A percentile compares a stretch with the other conserved stretches of the same genome.
These are phyloP conservation scores for Hypoxylon sp. DNA, from an alignment of 2,329 filamentous ascomycete species.

Conservation along the genomic window DNA sequence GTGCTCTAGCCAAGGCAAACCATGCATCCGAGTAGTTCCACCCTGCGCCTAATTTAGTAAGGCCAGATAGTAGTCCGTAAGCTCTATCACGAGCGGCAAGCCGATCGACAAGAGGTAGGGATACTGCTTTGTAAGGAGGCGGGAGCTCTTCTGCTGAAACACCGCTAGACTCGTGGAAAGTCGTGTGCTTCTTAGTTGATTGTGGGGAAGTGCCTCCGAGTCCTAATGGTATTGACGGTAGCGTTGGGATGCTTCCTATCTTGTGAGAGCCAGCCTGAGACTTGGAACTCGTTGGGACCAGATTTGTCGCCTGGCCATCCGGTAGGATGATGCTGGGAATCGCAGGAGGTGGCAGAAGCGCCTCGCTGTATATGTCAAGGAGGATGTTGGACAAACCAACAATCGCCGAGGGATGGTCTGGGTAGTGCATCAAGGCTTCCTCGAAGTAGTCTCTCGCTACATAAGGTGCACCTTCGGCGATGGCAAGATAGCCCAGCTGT, in stretches of 20 bases:
- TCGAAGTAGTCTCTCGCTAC: slow-evolving; percentile 84
- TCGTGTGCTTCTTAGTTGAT: slow-evolving; percentile 31
- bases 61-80: slow-evolving; percentile 81
- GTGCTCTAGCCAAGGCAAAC: slow-evolving; percentile 87
- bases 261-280: slow-evolving; percentile 17
- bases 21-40: slow-evolving; percentile 97
- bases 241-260: slow-evolving; percentile 33
- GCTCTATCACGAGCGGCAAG: slow-evolving; percentile 92
- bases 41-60: slow-evolving; percentile 86
- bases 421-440: slow-evolving; percentile 80
- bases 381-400: slow-evolving; percentile 87
- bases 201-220: slow-evolving; percentile 52
- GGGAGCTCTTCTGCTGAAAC: slow-evolving; percentile 59
- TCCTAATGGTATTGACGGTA: slow-evolving; percentile 64
- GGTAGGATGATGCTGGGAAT: slow-evolving; percentile 60
- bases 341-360: slow-evolving; percentile 70
- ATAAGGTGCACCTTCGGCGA: slow-evolving; percentile 73
- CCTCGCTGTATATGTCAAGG: slow-evolving; percentile 83
- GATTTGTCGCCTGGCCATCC: slow-evolving; percentile 48
- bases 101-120: slow-evolving; percentile 80
- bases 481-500: slow-evolving; percentile 76
- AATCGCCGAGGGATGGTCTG: slow-evolving; percentile 83
- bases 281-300: slow-evolving; percentile 23
- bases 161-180: slow-evolving; percentile 33
- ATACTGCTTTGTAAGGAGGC: slow-evolving; percentile 68